A percentile compares a stretch with the other conserved stretches of the same genome.
These are phyloP conservation scores for Cyberlindnera galapagoensis DNA, from an alignment of 805 yeast genomes.

Conservation along the genomic window DNA sequence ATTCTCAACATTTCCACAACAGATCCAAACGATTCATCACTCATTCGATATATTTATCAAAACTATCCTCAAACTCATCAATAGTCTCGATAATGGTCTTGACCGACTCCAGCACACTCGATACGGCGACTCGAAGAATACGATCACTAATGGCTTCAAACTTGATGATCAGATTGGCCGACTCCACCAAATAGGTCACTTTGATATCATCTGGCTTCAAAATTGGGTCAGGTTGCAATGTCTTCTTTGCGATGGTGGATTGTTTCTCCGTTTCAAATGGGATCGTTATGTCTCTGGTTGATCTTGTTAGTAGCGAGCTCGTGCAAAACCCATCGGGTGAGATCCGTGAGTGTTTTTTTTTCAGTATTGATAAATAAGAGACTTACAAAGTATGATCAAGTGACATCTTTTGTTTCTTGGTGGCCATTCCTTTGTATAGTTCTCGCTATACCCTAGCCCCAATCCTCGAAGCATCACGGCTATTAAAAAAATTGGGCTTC, in stretches of 20 bases:
- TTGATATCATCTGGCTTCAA: slow-evolving; percentile 60
- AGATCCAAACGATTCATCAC: too few species aligned
- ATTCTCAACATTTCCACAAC: too few species aligned
- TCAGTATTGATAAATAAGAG: too few species aligned
- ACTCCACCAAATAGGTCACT: slow-evolving; percentile 37
- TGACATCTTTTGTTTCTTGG: slow-evolving; percentile 14
- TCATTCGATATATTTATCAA: slow-evolving; percentile 1
- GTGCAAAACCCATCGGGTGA: too few species aligned
- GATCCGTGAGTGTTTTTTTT: too few species aligned
- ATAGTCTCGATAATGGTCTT: slow-evolving; percentile 75
- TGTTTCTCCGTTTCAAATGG: slow-evolving; percentile 59
- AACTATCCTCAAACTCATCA: slow-evolving; percentile 50
- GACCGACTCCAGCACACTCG: slow-evolving; percentile 69
- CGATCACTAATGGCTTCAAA: slow-evolving; percentile 67
- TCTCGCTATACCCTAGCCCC: too few species aligned
- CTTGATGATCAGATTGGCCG: slow-evolving; percentile 31
- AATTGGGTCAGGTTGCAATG: slow-evolving; percentile 76
- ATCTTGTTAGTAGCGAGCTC: neutral
- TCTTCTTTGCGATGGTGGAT: slow-evolving; percentile 55
- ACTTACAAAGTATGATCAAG: slow-evolving; percentile 15
- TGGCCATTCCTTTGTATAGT: too few species aligned
- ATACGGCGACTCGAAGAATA: slow-evolving; percentile 76
- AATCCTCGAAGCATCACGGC: too few species aligned
- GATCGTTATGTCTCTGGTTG: slow-evolving; percentile 38
- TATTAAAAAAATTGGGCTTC: too few species aligned